Conservation (phyloP, 1,139 yeast species). For the Yamadazyma epiphylla region DNA sequence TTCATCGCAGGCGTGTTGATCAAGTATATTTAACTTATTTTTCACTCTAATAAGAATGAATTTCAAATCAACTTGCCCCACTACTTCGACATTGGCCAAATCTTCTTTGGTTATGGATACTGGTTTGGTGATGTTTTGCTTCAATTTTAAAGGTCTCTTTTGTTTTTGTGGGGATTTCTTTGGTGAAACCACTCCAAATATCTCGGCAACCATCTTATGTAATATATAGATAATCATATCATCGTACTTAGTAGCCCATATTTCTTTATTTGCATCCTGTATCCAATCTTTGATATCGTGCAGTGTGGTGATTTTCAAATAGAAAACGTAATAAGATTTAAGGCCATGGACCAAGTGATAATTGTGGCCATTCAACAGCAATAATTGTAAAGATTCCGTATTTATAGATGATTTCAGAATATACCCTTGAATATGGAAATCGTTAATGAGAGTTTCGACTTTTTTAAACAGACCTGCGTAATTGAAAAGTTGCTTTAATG, state of each 20-base stretch:
- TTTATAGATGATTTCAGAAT: not conserved
- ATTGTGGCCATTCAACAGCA: not conserved
- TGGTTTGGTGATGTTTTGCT: constrained; percentile 3
- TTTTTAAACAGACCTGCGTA: not conserved
- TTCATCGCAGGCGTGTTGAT: constrained; percentile 83
- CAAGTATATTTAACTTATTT: constrained; percentile 40
- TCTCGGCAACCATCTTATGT: not conserved
- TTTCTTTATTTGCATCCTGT: not conserved
- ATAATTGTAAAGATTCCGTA: not conserved
- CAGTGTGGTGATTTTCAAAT: not conserved
- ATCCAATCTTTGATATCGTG: not conserved
- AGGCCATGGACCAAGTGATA: not conserved
- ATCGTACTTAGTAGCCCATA: not conserved
- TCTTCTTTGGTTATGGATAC: constrained; percentile 9
- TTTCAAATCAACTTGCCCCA: constrained; percentile 55
- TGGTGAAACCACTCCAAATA: constrained; percentile 1
- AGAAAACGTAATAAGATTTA: not conserved
- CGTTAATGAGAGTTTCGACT: not conserved
- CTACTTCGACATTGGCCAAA: constrained; percentile 14
- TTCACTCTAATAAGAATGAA: constrained; percentile 45
- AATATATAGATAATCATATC: not conserved
- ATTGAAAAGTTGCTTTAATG: not conserved
- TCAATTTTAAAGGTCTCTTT: not conserved
- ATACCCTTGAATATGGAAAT: not conserved
- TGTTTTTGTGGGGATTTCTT: constrained; percentile 8